Evolutionary conservation across 495 filamentous ascomycete species (phyloP).

Genomic region (Staphylotrichum tortipilum): DNA sequence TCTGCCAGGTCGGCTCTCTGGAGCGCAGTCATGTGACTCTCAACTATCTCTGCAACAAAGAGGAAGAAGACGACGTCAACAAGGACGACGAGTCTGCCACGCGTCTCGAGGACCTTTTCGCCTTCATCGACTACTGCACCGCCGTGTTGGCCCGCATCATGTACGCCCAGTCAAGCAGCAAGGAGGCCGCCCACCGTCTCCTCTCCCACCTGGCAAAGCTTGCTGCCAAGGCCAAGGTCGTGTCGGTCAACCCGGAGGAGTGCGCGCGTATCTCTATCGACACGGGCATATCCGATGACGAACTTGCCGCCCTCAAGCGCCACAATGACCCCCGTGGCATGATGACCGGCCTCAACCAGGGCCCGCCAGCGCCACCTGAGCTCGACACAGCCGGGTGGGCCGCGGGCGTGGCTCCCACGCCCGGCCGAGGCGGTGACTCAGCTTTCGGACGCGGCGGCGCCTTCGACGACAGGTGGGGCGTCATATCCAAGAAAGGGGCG

Average conservation of each 20-base stretch:
- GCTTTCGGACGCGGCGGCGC: neutral
- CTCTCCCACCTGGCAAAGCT: neutral
- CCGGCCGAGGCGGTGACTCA: neutral
- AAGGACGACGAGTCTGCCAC: neutral
- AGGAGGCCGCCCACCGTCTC: neutral
- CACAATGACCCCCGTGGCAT: neutral
- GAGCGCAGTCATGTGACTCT: neutral
- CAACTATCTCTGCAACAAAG: neutral
- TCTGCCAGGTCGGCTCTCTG: neutral
- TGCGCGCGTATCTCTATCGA: neutral
- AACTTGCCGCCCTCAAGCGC: neutral
- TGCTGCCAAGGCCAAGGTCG: neutral
- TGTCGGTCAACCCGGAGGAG: neutral
- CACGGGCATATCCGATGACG: neutral
- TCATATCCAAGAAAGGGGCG: neutral
- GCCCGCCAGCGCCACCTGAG: neutral
- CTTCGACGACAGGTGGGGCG: neutral
- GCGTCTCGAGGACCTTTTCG: neutral
- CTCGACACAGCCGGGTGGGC: neutral
- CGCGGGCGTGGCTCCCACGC: neutral
- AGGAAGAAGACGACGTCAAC: neutral
- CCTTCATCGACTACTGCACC: neutral
- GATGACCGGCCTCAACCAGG: neutral
- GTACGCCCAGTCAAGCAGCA: neutral
- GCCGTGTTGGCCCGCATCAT: neutral